These are phyloP conservation scores for Acrasis kona DNA, from an alignment of 78 protist species.

Conservation along the genomic window DNA sequence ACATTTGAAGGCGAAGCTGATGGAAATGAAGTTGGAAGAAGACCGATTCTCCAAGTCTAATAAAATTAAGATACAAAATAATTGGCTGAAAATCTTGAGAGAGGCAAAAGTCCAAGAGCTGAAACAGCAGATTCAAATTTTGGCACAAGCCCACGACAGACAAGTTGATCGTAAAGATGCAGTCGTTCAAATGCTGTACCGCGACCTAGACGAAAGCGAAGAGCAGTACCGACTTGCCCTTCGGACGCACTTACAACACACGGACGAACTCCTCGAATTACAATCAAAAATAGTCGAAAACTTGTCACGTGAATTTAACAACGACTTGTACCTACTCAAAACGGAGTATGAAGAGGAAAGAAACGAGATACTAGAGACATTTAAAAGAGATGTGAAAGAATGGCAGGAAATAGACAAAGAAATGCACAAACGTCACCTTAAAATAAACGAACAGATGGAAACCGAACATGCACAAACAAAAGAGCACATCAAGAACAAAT, in stretches of 20 bases:
- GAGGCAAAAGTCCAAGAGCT: conserved; percentile 40
- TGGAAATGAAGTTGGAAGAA: conserved; percentile 27
- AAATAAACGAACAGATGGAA: too few species aligned
- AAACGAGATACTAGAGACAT: neutral
- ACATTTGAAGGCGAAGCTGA: neutral
- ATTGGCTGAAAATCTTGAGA: conserved; percentile 41
- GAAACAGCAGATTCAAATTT: conserved; percentile 36
- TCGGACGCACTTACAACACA: conserved; percentile 38
- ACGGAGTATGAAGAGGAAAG: conserved; percentile 27
- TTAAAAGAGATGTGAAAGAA: too few species aligned
- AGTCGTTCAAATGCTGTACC: conserved; percentile 34
- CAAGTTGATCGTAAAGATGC: conserved; percentile 61
- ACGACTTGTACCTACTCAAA: neutral
- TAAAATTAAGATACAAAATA: conserved; percentile 16
- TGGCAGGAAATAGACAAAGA: too few species aligned
- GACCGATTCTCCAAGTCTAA: conserved; percentile 3
- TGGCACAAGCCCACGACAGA: conserved; percentile 47
- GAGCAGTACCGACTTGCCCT: conserved; percentile 66
- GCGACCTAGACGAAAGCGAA: conserved; percentile 59
- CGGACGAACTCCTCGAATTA: conserved; percentile 43
- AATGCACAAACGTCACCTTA: too few species aligned
- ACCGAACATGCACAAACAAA: too few species aligned
- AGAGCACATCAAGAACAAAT: too few species aligned
- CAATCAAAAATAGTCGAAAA: conserved; percentile 3
- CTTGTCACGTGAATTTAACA: conserved; percentile 32